Evolutionary conservation across 129 eudicot species (phyloP).

Genomic region (Flaveria brownii): DNA sequence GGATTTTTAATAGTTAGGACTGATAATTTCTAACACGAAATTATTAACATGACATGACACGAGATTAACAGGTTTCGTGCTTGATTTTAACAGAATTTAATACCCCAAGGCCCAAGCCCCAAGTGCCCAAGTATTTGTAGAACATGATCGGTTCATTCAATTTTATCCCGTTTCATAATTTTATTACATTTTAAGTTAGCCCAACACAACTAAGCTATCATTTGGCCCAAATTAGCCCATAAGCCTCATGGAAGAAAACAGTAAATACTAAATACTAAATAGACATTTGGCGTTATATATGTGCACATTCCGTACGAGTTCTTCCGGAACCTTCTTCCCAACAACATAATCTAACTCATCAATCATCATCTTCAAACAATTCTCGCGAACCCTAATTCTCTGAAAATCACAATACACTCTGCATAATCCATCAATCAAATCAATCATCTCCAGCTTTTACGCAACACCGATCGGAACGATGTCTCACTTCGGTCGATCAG

Average conservation of each 20-base stretch:
- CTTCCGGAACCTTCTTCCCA: slow-evolving; percentile 25
- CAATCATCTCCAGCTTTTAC: background rate
- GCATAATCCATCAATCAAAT: background rate
- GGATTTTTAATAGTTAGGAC: too few relatives aligned
- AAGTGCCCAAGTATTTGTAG: too few relatives aligned
- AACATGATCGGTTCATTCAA: too few relatives aligned
- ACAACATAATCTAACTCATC: slow-evolving; percentile 9
- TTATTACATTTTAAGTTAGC: background rate
- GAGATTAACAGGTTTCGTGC: too few relatives aligned
- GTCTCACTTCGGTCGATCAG: slow-evolving; percentile 74
- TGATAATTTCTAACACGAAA: too few relatives aligned
- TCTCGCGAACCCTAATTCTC: slow-evolving; percentile 26
- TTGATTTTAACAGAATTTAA: too few relatives aligned
- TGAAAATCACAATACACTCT: background rate
- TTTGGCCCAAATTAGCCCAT: background rate
- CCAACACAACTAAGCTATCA: background rate
- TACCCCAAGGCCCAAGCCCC: too few relatives aligned
- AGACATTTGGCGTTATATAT: slow-evolving; percentile 17
- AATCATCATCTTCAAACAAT: background rate
- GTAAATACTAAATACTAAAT: background rate
- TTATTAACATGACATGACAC: too few relatives aligned
- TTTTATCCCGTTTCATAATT: too few relatives aligned
- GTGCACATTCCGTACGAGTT: background rate
- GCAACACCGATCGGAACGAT: slow-evolving; percentile 16
- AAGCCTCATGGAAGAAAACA: background rate